Base-by-base conservation (phyloP, 2,329 filamentous ascomycete species). In the Penicillium sp. region DNA sequence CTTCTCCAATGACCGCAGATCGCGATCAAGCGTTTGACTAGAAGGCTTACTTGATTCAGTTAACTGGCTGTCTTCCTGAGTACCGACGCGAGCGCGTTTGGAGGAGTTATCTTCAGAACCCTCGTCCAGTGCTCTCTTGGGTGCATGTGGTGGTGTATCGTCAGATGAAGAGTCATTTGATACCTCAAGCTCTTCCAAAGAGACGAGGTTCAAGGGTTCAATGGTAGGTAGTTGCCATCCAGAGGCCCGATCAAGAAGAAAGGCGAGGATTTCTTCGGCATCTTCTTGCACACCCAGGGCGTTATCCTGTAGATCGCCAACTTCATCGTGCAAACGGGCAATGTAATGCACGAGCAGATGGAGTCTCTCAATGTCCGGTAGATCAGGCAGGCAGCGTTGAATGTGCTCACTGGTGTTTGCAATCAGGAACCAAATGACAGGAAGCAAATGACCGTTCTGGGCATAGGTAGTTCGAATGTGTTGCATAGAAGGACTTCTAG, bases 381-480 rank as follows among this genome's bases (percentile, higher is more conserved):
- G 55, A 36, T 72, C 63, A 4, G 76, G 73, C 29, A 78, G 67
- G 56, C 76, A 79, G 40, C 69, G 68, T 48, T 74, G 70, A 36
- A 79, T 72, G 58, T 79, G 77, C 53, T 79, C 77, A 38, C 72
- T 72, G 1, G 75, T 74, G 55, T 79, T 79, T n/a, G 75, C 67
- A 18, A 79, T 66, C 29, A 79, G 57, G 6, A 79, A 63, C 51
- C 75, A 74, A 42, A 79, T 67, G 39, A 78, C 72, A 3, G 77
- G 77, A 21, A 78, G 62, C 41, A 76, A 63, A 38, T 61, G 62
- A 21, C 65, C 70, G 49, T 68, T 65, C 4, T 62, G 68, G 54
- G 68, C 68, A 62, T 63, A 72, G 18, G 63, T 73, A 24, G 65
- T 75, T 50, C 72, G 68, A 47, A 77, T 68, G 48, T 73, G 70